Evolutionary conservation across 2,329 filamentous ascomycete genomes (phyloP).

Genomic region (Neurospora sp.): DNA sequence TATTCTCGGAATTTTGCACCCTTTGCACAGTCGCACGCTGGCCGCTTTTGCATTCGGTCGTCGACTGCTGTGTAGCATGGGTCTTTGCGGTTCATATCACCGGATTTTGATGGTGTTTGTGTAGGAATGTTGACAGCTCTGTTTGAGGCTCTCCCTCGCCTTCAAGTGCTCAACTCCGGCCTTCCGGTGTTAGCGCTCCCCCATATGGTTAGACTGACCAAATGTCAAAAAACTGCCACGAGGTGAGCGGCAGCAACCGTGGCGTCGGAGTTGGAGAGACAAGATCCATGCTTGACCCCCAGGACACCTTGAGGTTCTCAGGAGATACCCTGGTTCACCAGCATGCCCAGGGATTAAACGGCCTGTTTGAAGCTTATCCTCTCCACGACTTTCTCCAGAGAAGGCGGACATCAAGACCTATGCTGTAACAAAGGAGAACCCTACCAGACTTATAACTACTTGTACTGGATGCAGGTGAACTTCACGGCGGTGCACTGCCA

Average conservation of each 20-base stretch:
- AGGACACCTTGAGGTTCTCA: background rate
- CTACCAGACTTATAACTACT: background rate
- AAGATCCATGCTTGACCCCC: background rate
- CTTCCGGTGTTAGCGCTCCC: background rate
- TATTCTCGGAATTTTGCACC: constrained; percentile 20
- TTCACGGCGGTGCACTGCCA: background rate
- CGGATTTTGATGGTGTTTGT: background rate
- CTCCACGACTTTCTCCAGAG: background rate
- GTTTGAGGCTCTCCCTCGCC: background rate
- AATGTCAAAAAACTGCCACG: background rate
- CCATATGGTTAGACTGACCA: background rate
- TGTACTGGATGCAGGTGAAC: background rate
- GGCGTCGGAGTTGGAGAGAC: background rate
- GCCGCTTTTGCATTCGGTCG: background rate
- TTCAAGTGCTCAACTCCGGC: background rate
- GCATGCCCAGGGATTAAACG: background rate
- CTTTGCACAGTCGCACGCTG: constrained; percentile 2
- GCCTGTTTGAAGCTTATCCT: background rate
- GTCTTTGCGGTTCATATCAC: background rate
- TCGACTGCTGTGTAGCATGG: background rate
- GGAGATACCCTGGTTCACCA: background rate
- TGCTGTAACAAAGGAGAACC: background rate
- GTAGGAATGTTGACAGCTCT: background rate
- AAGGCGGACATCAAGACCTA: background rate
- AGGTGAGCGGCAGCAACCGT: background rate